Percentiles rank a stretch among this genome's conserved stretches.
phyloP scores from a whole-genome alignment of 345 rosid genomes.

The Aquilaria yunnanensis region DNA sequence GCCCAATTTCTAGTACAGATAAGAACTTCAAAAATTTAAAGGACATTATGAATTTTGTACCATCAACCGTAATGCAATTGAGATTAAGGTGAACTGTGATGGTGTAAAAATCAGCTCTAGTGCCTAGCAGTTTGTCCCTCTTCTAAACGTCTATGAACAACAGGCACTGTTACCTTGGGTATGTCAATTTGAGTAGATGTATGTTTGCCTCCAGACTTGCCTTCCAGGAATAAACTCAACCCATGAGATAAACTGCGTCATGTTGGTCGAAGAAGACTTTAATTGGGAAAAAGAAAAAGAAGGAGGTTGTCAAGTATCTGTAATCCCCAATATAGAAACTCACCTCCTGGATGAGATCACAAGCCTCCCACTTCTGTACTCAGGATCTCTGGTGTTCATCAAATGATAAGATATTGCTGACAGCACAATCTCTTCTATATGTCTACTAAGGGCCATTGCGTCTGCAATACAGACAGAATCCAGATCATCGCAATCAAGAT shows the following conservation, averaged over 20 bases:
- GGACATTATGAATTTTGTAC: too few relatives aligned
- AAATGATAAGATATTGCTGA: constrained; percentile 89
- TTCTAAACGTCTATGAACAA: not conserved
- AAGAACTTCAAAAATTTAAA: too few relatives aligned
- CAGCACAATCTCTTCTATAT: constrained; percentile 86
- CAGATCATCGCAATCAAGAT: constrained; percentile 84
- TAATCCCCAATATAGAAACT: not conserved
- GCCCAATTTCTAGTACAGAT: too few relatives aligned
- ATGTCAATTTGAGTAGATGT: constrained; percentile 36
- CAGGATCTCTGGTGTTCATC: constrained; percentile 71
- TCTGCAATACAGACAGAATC: constrained; percentile 63
- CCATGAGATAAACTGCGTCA: constrained; percentile 80
- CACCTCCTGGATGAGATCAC: constrained; percentile 76
- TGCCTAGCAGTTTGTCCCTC: not conserved
- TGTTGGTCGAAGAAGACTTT: constrained; percentile 9
- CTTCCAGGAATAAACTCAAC: constrained; percentile 68
- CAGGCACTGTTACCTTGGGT: constrained; percentile 24
- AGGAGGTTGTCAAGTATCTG: not conserved
- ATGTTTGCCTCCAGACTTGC: constrained; percentile 41
- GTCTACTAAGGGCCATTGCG: constrained; percentile 62
- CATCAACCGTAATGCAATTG: too few relatives aligned
- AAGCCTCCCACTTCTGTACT: constrained; percentile 84
- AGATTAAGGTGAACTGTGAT: too few relatives aligned
- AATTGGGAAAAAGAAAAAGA: not conserved
- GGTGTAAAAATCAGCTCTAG: not conserved